These are phyloP conservation scores for Rhodotorula kratochvilovae DNA, from an alignment of 768 basidiomycete species.

Conservation along the genomic window DNA sequence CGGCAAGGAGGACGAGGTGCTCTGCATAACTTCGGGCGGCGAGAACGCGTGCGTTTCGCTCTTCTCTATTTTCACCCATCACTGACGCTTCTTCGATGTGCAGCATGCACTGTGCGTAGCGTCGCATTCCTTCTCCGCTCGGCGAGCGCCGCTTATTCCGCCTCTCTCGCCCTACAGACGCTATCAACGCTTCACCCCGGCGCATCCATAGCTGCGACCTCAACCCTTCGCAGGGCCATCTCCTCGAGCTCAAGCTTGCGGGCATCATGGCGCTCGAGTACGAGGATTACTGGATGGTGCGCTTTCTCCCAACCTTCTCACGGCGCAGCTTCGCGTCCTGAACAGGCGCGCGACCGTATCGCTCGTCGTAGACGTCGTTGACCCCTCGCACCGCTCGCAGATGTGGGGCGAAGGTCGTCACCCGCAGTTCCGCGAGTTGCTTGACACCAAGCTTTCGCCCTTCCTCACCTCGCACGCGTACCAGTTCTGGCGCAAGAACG, in stretches of 20 bases:
- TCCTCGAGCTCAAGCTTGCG: conserved; percentile 73
- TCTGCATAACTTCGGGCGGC: conserved; percentile 71
- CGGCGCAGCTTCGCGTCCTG: not conserved
- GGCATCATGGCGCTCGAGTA: conserved; percentile 57
- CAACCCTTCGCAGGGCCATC: conserved; percentile 63
- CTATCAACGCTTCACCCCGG: conserved; percentile 60
- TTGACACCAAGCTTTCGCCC: conserved; percentile 62
- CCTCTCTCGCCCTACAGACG: conserved; percentile 47
- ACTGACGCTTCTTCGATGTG: too few relatives aligned
- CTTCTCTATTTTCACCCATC: not conserved
- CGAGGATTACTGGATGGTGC: conserved; percentile 56
- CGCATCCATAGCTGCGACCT: conserved; percentile 62
- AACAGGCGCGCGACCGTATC: too few relatives aligned
- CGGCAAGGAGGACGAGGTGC: conserved; percentile 60
- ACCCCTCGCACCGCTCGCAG: conserved; percentile 21
- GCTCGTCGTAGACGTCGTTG: not conserved
- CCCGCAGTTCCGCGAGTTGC: conserved; percentile 57
- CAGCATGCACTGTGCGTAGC: not conserved
- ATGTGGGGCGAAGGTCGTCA: conserved; percentile 66
- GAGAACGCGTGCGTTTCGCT: conserved; percentile 58
- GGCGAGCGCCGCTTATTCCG: not conserved
- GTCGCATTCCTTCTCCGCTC: too few relatives aligned
- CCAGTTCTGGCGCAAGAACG: conserved; percentile 70
- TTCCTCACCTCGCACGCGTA: conserved; percentile 67
- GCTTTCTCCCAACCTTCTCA: not conserved